phyloP scores from a whole-genome alignment of 2,329 filamentous ascomycete genomes.

The Botrytis hyacinthi region DNA sequence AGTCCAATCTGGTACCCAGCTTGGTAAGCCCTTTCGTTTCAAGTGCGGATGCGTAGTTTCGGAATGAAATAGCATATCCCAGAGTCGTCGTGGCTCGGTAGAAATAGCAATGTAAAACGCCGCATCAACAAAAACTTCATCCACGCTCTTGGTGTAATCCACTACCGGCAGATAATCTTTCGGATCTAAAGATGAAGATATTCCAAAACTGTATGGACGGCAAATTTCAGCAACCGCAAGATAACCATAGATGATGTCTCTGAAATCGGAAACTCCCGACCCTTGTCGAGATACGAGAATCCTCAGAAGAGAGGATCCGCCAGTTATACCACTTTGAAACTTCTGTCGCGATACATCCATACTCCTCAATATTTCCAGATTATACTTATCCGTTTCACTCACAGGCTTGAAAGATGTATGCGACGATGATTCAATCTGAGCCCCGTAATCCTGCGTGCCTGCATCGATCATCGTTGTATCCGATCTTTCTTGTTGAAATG shows the following conservation, averaged over 20 bases:
- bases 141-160: neutral
- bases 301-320: neutral
- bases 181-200: neutral
- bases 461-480: neutral
- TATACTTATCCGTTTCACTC: neutral
- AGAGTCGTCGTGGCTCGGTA: neutral
- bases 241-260: neutral
- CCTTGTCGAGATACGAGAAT: neutral
- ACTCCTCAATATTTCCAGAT: neutral
- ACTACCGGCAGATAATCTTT: neutral
- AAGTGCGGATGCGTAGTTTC: neutral
- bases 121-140: neutral
- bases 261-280: neutral
- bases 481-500: neutral
- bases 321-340: neutral
- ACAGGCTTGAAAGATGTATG: neutral
- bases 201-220: neutral
- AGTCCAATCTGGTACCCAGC: neutral
- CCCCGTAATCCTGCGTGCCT: neutral
- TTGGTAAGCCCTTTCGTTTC: neutral
- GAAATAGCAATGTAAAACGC: neutral
- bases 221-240: neutral
- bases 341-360: neutral
- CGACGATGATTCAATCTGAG: neutral
- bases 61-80: neutral